Evolutionary conservation across 805 yeast genomes (phyloP), one percentile per base, ranked within the genome.

Genomic region (Yarrowia sp.): DNA sequence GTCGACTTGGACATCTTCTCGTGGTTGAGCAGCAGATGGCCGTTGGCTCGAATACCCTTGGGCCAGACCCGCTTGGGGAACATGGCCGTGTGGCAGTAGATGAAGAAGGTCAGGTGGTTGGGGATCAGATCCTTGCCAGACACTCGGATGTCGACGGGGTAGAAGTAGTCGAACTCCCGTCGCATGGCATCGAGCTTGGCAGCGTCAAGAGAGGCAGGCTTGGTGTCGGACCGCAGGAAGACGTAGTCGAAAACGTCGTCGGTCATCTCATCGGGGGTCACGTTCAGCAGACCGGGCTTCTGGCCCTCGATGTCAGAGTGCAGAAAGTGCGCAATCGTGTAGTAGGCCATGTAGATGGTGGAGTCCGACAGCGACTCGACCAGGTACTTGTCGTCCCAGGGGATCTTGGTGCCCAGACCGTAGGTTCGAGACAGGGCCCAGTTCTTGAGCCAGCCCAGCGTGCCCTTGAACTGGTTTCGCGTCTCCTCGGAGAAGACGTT

Each of bases 401-500:
- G 99, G 67, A 94, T 83, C 72, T 79, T 86, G 63, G 97, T 85
- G 74, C 99, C 99, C 68, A 94, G 81, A 73, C 99, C 99, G 69
- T 90, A 94, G 62, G 96, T 86, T 80, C 99, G 88, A 63, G 96
- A 90, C 64, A 94, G 90, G 59, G 99, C 98, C 99, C 99, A 94
- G 80, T 91, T 92, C 78, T 87, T 89, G 71, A 94, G 84, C 99
- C 99, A 94, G 68, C 87, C 96, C 70, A 94, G 80, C 63, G 89
- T 96, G 74, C 91, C 92, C 76, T 91, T 97, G 70, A 94, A 93
- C 6, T 96, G 97, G 71, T 93, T 84, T 70, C 87, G 82, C 41
- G 96, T 89, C 78, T 92, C 98, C 55, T 85, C 79, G 60, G 86
- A 80, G 79, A 82, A 93, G 10, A 92, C 82, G 73, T 88, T 83